These are phyloP conservation scores for Penicillium fuscoglaucum DNA, from an alignment of 2,329 filamentous ascomycete species.

Conservation along the genomic window DNA sequence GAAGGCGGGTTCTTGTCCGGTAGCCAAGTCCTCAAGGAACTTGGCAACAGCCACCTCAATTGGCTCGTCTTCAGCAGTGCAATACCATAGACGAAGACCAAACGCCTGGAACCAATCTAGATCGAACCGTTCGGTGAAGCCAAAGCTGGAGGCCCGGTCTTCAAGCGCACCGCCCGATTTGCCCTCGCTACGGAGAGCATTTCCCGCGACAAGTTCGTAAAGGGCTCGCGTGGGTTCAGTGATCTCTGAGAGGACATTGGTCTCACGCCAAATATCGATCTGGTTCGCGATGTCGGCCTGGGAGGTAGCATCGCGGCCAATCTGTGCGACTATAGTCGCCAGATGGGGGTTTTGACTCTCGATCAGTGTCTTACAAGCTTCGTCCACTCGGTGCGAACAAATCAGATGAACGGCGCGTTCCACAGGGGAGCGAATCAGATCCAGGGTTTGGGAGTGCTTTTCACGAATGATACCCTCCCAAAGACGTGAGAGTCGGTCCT, in stretches of 20 bases:
- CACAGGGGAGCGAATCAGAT: conserved; percentile 65
- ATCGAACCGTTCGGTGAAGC: conserved; percentile 78
- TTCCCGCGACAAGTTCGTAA: conserved; percentile 86
- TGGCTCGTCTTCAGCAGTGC: conserved; percentile 65
- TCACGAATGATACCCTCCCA: conserved; percentile 53
- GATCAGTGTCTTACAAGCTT: conserved; percentile 78
- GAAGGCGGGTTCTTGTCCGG: conserved; percentile 66
- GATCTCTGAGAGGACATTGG: conserved; percentile 85
- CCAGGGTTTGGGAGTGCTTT: conserved; percentile 67
- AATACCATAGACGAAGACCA: conserved; percentile 88
- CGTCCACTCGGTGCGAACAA: conserved; percentile 73
- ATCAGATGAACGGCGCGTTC: conserved; percentile 82
- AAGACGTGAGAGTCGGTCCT: conserved; percentile 48
- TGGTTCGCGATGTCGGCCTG: conserved; percentile 77
- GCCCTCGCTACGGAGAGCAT: conserved; percentile 80
- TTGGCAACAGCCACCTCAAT: conserved; percentile 70
- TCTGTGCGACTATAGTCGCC: conserved; percentile 79
- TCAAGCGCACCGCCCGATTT: conserved; percentile 70
- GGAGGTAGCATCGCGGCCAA: conserved; percentile 69
- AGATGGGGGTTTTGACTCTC: conserved; percentile 77
- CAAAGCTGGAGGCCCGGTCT: conserved; percentile 76
- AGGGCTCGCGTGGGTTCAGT: conserved; percentile 78
- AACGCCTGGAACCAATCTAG: conserved; percentile 94
- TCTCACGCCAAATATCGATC: conserved; percentile 78
- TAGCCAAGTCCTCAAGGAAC: conserved; percentile 71